Base-by-base conservation (phyloP, 345 rosid species). In the Heritiera littoralis region DNA sequence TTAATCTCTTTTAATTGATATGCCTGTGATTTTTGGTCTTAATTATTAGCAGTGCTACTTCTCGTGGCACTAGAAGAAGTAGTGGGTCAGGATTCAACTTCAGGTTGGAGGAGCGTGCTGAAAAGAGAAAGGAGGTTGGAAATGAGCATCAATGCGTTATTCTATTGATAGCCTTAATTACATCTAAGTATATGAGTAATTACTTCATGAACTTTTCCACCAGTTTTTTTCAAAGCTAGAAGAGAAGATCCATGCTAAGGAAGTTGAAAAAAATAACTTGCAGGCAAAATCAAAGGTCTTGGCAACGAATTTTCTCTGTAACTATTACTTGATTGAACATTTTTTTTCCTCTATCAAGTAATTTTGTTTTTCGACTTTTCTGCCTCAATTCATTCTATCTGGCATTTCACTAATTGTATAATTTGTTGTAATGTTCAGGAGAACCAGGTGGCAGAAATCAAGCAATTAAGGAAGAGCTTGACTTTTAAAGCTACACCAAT, bases 51-150 rank as follows among this genome's bases (percentile, higher is more conserved):
- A 90, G 89, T 84, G 89, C 87, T 71, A 85, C 94, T 54, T 84
- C 91, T 77, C 86, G 80, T 80, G 86, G 89, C 32, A 75, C 86
- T 76, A 84, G 92, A 81, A 85, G 88, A 77, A 85, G 90, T 61
- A 85, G 84, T 60, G 92, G 86, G 7, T 90, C 97, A 78, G 98
- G 95, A 80, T 96, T 96, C 79, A 89, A 90, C 68, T 96, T 91
- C 80, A 94, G 94, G 89, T 86, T 94, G 87, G 97, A 92, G 63
- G 99, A 94, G 85, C 93, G 98, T 6, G 99, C 98, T 83, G 99
- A 94, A 81, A 94, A 88, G 84, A 84, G 99, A 73, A 96, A 87
- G 82, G 98, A 94, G 99, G 98, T 96, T 79, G 41, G 79, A 52
- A 38, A 75, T 73, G n/a, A 51, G 46, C 72, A 61, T 79, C 66